Base-by-base conservation (phyloP, 768 basidiomycete genomes). In the Fistulinella prunicolor region DNA sequence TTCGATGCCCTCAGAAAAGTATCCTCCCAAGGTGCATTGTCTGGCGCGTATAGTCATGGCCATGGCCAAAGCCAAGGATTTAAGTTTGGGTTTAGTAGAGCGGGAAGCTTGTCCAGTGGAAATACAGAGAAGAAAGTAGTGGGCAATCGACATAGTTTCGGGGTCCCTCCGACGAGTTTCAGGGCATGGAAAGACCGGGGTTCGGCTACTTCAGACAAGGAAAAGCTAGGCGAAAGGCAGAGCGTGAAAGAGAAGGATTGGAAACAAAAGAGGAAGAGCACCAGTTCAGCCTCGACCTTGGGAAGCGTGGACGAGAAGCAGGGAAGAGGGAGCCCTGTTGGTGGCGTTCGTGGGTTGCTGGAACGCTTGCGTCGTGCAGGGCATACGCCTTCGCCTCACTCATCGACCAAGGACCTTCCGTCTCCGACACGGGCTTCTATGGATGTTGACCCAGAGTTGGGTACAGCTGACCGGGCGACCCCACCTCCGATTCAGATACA, bases 11-110 rank as follows among this genome's bases (percentile, higher is more conserved):
- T 68, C 10, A 37, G 61, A 39, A 66, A 66, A 13, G 62, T 68
- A n/a, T 63, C 64, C 4, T 66, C 66, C 2, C 63, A 67, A 14
- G 66, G 66, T 4, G 63, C 55, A 21, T 20, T 68, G 14, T 63
- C 61, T 10, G 63, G 53, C 30, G 30, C 38, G 20, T 46, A 61
- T 26, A 54, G 47, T 17, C 54, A 57, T 14, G 54, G 55, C 16
- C 59, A 52, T n/a, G 35, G 40, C 8, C 59, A 49, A 29, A 28
- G 49, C 34, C 55, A 52, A 9, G 52, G 60, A 5, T 44, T 60
- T 44, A 47, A 36, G 9, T 55, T 62, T n/a, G 55, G 58, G 35
- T 47, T 60, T 17, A 41, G 52, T 32, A 53, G 46, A 39, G 32
- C 38, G 1, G 55, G 48, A 6, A 65, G 60, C 28, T 40, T 24